Base-by-base conservation (phyloP, 768 basidiomycete genomes). In the Pisolithus albus region DNA sequence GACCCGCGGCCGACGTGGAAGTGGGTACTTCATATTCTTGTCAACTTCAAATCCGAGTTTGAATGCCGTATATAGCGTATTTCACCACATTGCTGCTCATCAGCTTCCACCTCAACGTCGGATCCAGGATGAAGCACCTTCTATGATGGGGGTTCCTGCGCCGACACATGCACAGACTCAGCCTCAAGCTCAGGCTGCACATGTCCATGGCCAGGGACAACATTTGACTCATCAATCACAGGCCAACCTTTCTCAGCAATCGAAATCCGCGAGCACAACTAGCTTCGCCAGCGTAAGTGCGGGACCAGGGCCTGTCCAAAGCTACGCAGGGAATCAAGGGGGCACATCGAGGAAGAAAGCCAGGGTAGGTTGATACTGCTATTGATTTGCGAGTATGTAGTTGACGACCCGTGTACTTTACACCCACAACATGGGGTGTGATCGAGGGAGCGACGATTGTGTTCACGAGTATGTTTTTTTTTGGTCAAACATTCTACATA, bases 91-190 rank as follows among this genome's bases (percentile, higher is more conserved):
- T 18, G 73, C 76, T 0, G 61, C 78, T 1, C 75, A 80, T 47
- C 86, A 90, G 56, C 76, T 84, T 11, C 94, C 93, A 32, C 94
- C 94, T 0, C 83, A 84, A 38, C 76, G 93, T 28, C 81, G 92
- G 39, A 94, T 97, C 1, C 87, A 92, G 61, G 95, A 97, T 63
- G 93, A 97, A 37, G 89, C 87, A 6, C 87, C 88, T 0, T 88
- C 86, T 0, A 89, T 90, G 88, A 81, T 90, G 71, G 84, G 84
- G 23, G 64, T 80, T 18, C 79, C 81, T 18, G 70, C 67, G 3
- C 76, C 74, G 47, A 76, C 75, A 16, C 68, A 68, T 53, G 61
- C 67, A 28, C 73, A 72, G 30, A 72, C 70, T 6, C 75, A 69
- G 46, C 68, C 71, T 0, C 74, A 70, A 50, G 66, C 66, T 21